A percentile compares a stretch with the other conserved stretches of the same genome.
Evolutionary conservation across 1,284 basidiomycete genomes (phyloP).

Genomic region (Fistulina hepatica): DNA sequence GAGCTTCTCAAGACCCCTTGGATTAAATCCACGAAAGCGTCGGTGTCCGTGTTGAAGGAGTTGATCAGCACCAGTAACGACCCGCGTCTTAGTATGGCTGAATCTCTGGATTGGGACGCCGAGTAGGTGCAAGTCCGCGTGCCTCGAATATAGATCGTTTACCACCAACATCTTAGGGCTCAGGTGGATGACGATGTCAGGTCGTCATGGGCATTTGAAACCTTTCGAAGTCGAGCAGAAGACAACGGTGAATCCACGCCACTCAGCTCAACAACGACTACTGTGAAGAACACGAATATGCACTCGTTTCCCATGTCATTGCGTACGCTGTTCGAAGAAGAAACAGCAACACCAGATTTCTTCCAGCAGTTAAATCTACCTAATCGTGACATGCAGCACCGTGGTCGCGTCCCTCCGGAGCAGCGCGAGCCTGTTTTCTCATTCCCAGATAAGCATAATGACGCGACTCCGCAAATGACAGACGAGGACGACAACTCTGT

Average conservation of each 20-base stretch:
- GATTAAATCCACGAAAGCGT: conserved; percentile 75
- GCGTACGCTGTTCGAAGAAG: conserved; percentile 57
- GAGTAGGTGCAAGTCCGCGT: conserved; percentile 46
- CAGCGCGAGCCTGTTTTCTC: conserved; percentile 7
- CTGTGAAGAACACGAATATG: conserved; percentile 6
- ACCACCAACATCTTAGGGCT: no score
- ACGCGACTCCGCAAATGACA: no score
- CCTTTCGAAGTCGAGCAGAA: conserved; percentile 38
- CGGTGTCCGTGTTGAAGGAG: conserved; percentile 71
- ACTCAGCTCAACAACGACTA: conserved; percentile 13
- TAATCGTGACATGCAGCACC: conserved; percentile 19
- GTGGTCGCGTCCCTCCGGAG: conserved; percentile 7
- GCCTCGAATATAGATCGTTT: background rate
- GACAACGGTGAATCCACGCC: conserved; percentile 4
- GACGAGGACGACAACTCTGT: no score
- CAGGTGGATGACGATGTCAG: background rate
- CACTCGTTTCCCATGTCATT: conserved; percentile 55
- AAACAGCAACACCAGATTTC: conserved; percentile 19
- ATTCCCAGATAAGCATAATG: no score
- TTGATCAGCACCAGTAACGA: conserved; percentile 73
- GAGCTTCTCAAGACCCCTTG: conserved; percentile 88
- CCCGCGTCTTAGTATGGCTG: conserved; percentile 70
- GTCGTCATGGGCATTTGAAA: conserved; percentile 67
- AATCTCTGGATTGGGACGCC: conserved; percentile 60
- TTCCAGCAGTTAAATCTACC: conserved; percentile 36